Base-by-base conservation (phyloP, 2,329 filamentous ascomycete species). In the Corynespora cassiicola region DNA sequence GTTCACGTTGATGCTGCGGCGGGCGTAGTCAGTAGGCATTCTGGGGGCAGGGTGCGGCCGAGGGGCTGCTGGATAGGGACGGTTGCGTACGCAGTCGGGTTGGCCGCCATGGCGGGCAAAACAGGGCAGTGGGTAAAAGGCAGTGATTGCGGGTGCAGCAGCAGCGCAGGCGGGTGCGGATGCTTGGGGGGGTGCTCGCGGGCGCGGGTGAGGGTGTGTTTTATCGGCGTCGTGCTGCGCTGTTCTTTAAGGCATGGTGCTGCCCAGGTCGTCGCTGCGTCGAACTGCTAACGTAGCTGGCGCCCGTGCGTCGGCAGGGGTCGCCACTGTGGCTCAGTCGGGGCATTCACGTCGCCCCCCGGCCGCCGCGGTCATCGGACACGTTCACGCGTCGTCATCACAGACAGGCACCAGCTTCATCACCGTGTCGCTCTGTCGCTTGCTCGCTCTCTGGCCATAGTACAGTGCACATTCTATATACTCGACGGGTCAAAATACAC, bases 1-100 rank as follows among this genome's bases (percentile, higher is more conserved):
- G 65, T 87, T 87, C 46, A 87, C 84, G 67, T 86, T 87, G 69
- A 86, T 85, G 58, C 83, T 86, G 65, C 54, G 50, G 24, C 25
- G 26, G 30, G 11, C 17, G 21, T 22, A 32, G 50, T 68, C 55
- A 68, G 59, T n/a, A n/a, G n/a, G n/a, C 56, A 53, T 42, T 59
- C 38, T 18, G 35, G 34, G 30, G 24, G 41, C 29, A 18, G 30
- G 33, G 6, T 10, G 11, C 18, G 11, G 38, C 32, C 39, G 47
- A 47, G 39, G 42, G 41, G 37, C 29, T 34, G 29, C 32, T 35
- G 26, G 39, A 41, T 29, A 45, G 26, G 38, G 44, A 41, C 36
- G 35, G 33, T 15, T 39, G 59, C 66, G 29, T 62, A 70, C 68
- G 68, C 66, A 63, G 66, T 66, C 42, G 68, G 66, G 49, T 66